Evolutionary conservation across 1,139 yeast genomes (phyloP).

Genomic region (Diutina pseudorugosa): DNA sequence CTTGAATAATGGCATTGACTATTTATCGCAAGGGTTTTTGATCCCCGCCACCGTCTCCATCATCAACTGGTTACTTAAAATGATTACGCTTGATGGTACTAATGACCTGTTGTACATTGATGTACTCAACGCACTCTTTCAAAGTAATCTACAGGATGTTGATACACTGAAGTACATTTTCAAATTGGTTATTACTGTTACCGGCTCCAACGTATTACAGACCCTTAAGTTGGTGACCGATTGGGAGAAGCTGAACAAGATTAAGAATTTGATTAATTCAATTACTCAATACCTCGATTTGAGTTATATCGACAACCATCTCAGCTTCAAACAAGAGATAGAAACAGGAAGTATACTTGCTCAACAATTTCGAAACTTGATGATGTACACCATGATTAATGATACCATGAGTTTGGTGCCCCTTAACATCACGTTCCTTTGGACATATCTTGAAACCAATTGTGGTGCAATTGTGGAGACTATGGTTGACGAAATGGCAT

Average conservation of each 20-base stretch:
- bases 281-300: not conserved
- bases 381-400: slow-evolving; percentile 4
- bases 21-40: slow-evolving; percentile 29
- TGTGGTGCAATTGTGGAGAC: not conserved
- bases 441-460: not conserved
- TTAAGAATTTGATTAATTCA: not conserved
- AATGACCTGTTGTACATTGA: slow-evolving; percentile 7
- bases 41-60: slow-evolving; percentile 28
- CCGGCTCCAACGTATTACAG: slow-evolving; percentile 6
- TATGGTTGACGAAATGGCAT: not conserved
- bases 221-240: not conserved
- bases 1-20: slow-evolving; percentile 31
- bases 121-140: slow-evolving; percentile 7
- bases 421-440: not conserved
- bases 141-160: slow-evolving; percentile 6
- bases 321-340: not conserved
- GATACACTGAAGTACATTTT: slow-evolving; percentile 6
- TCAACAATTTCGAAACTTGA: slow-evolving; percentile 4
- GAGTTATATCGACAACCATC: not conserved
- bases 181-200: slow-evolving; percentile 7
- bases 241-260: slow-evolving; percentile 4
- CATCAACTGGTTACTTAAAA: slow-evolving; percentile 15
- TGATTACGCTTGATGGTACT: slow-evolving; percentile 6
- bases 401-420: slow-evolving; percentile 6
- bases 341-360: not conserved